Evolutionary conservation across 2,329 filamentous ascomycete genomes (phyloP).

Genomic region (Beauveria brongniartii): DNA sequence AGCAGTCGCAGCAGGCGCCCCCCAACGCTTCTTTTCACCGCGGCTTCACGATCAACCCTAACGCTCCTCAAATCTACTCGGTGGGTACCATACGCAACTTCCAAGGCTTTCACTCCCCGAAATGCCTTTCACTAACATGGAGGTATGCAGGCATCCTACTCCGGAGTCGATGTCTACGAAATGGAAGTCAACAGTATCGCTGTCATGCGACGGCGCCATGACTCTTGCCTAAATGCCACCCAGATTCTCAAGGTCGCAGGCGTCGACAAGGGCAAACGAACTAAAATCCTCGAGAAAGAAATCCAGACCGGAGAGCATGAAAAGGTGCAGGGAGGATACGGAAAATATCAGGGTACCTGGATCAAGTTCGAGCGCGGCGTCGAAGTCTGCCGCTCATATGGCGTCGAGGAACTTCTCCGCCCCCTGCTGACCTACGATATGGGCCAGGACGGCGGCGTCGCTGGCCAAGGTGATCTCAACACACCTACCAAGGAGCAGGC

Average conservation of each 20-base stretch:
- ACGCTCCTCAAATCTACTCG: conserved; percentile 53
- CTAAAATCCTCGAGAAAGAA: conserved; percentile 96
- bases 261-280: conserved; percentile 94
- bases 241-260: conserved; percentile 97
- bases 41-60: conserved; percentile 25
- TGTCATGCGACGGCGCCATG: conserved; percentile 90
- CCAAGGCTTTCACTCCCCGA: background rate
- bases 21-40: conserved; percentile 28
- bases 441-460: conserved; percentile 63
- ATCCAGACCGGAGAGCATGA: conserved; percentile 94
- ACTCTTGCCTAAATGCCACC: conserved; percentile 96
- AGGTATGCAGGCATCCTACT: conserved; percentile 66
- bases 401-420: conserved; percentile 66
- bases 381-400: conserved; percentile 78
- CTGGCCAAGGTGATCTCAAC: conserved; percentile 70
- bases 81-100: conserved; percentile 30
- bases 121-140: background rate
- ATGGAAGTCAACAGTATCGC: conserved; percentile 93
- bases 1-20: conserved; percentile 38
- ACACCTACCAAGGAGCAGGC: conserved; percentile 98
- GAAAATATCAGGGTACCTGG: conserved; percentile 99
- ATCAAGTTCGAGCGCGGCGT: conserved; percentile 88
- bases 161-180: conserved; percentile 92
- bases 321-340: conserved; percentile 96
- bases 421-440: conserved; percentile 76